A percentile compares a stretch with the other conserved stretches of the same genome.
phyloP scores from a whole-genome alignment of 176 grass and related monocot genomes.

The Tillandsia leiboldiana region DNA sequence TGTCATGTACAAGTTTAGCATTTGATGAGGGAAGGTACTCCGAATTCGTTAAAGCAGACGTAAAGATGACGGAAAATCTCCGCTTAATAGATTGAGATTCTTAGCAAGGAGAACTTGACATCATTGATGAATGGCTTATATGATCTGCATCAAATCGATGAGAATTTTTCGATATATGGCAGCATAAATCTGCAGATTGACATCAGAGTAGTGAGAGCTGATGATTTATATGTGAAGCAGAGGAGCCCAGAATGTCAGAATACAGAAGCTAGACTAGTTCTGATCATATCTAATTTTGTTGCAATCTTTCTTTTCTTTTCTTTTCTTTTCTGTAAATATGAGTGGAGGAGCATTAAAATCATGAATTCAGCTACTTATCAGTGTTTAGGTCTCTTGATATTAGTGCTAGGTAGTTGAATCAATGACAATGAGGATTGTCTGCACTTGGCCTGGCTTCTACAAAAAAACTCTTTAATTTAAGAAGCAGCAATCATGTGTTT shows the following conservation, averaged over 20 bases:
- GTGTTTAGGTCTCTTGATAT: background rate
- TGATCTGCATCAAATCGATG: background rate
- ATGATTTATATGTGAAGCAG: background rate
- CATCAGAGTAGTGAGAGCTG: background rate
- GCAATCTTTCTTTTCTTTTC: too few relatives aligned
- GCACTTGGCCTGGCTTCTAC: too few relatives aligned
- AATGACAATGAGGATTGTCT: background rate
- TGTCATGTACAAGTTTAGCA: background rate
- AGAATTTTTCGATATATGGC: background rate
- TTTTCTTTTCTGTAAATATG: too few relatives aligned
- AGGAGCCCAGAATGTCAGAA: background rate
- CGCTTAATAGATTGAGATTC: constrained; percentile 6
- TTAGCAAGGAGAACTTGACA: background rate
- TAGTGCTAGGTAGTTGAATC: background rate
- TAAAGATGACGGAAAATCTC: background rate
- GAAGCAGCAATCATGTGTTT: too few relatives aligned
- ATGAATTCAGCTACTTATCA: background rate
- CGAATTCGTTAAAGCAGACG: background rate
- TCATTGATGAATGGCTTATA: background rate
- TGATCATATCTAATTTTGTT: too few relatives aligned
- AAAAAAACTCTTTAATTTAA: too few relatives aligned
- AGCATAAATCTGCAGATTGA: background rate
- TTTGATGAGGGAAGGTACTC: background rate
- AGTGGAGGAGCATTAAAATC: background rate
- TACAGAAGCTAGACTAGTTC: too few relatives aligned